phyloP scores from a whole-genome alignment of 2,329 filamentous ascomycete genomes.

The Microcyclospora tardicrescens region DNA sequence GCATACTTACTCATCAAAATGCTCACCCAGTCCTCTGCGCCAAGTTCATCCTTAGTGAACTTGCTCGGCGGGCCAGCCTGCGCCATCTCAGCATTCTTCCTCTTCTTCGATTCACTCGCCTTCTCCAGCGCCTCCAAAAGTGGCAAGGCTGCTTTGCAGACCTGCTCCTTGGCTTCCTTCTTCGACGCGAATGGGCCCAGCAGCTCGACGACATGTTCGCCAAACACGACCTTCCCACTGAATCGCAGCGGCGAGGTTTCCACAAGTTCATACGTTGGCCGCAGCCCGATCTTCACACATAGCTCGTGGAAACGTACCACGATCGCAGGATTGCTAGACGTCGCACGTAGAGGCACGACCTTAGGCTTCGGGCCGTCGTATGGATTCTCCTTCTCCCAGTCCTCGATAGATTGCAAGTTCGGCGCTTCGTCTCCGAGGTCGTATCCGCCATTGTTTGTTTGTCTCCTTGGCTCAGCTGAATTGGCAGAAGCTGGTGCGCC shows the following conservation, averaged over 20 bases:
- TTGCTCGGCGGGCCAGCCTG: not conserved
- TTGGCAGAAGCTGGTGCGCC: no score
- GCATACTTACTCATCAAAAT: conserved; percentile 19
- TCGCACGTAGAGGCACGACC: not conserved
- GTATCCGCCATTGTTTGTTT: conserved; percentile 2
- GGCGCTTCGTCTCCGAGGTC: not conserved
- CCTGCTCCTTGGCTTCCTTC: conserved; percentile 28
- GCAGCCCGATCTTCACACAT: conserved; percentile 9
- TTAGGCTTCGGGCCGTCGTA: conserved; percentile 6
- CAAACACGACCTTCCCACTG: conserved; percentile 3
- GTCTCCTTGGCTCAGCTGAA: not conserved
- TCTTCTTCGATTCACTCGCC: conserved; percentile 12
- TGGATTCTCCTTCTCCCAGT: conserved; percentile 12
- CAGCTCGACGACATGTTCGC: conserved; percentile 4
- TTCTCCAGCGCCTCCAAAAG: conserved; percentile 19
- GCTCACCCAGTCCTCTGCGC: conserved; percentile 26
- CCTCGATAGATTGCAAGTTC: conserved; percentile 9
- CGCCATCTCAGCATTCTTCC: conserved; percentile 7
- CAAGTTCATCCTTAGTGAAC: conserved; percentile 4
- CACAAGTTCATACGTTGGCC: conserved; percentile 1
- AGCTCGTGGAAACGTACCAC: conserved; percentile 8
- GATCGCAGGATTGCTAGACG: conserved; percentile 1
- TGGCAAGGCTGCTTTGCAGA: conserved; percentile 22
- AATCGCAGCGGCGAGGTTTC: conserved; percentile 7
- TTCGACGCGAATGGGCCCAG: conserved; percentile 4